These are phyloP conservation scores for Beauveria australis DNA, from an alignment of 2,329 filamentous ascomycete genomes.

Conservation along the genomic window DNA sequence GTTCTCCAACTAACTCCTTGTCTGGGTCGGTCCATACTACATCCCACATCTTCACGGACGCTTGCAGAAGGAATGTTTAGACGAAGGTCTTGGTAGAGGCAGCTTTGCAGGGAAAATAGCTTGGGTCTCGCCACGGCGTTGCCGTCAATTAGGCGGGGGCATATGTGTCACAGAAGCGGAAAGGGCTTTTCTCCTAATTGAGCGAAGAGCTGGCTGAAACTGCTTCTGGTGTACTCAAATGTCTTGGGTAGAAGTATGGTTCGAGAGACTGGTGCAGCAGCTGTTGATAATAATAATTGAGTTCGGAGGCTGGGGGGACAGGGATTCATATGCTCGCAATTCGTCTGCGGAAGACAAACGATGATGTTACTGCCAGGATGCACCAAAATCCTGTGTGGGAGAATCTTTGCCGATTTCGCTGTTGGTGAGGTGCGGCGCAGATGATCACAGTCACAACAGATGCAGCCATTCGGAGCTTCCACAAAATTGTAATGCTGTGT, in stretches of 20 bases:
- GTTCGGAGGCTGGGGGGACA: neutral
- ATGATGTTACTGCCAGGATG: neutral
- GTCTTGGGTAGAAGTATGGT: neutral
- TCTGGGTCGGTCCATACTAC: constrained; percentile 50
- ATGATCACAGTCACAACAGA: constrained; percentile 5
- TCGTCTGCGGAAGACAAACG: neutral
- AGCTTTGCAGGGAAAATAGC: neutral
- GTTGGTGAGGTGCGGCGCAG: neutral
- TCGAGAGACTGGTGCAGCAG: neutral
- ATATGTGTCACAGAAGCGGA: neutral
- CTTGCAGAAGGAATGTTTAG: neutral
- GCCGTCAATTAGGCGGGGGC: constrained; percentile 1
- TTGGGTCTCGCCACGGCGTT: neutral
- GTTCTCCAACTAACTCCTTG: constrained; percentile 44
- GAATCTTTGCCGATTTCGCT: neutral
- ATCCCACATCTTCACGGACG: constrained; percentile 43
- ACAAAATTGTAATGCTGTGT: neutral
- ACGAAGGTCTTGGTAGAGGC: neutral
- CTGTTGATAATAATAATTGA: neutral
- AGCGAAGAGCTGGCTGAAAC: neutral
- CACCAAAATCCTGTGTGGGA: neutral
- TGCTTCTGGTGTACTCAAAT: neutral
- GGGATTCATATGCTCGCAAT: neutral
- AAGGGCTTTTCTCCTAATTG: neutral
- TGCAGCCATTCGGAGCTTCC: neutral